phyloP scores from a whole-genome alignment of 768 basidiomycete species.

The Panaeolus papilionaceus region DNA sequence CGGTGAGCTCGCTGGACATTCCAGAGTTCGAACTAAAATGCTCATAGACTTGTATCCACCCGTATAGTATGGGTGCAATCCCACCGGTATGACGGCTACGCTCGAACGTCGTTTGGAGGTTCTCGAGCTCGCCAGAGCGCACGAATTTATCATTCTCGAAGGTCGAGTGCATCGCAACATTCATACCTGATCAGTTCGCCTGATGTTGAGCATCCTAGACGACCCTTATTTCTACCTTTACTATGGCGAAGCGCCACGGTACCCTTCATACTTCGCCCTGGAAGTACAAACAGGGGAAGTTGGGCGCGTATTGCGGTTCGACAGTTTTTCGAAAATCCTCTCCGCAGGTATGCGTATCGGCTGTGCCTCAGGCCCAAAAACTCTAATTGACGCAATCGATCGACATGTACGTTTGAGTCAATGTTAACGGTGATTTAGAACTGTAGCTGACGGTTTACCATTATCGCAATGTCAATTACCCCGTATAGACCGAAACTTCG shows the following conservation, averaged over 20 bases:
- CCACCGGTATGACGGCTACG: slow-evolving; percentile 80
- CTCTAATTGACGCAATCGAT: slow-evolving; percentile 72
- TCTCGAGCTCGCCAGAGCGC: slow-evolving; percentile 69
- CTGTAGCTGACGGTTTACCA: neutral
- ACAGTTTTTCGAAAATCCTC: slow-evolving; percentile 86
- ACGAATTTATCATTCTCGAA: slow-evolving; percentile 86
- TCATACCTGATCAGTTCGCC: slow-evolving; percentile 18
- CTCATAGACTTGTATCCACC: neutral
- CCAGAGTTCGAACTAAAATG: neutral
- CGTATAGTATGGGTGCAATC: slow-evolving; percentile 81
- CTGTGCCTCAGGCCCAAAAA: slow-evolving; percentile 76
- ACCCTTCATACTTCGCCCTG: slow-evolving; percentile 82
- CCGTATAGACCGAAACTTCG: slow-evolving; percentile 61
- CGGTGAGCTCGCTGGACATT: slow-evolving; percentile 44
- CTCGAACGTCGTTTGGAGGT: slow-evolving; percentile 73
- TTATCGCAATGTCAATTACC: neutral
- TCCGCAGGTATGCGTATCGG: slow-evolving; percentile 84
- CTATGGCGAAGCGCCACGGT: slow-evolving; percentile 66
- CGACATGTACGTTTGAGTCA: slow-evolving; percentile 54
- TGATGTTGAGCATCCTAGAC: neutral
- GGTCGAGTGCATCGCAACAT: slow-evolving; percentile 45
- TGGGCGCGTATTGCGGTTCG: slow-evolving; percentile 86
- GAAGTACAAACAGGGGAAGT: slow-evolving; percentile 69
- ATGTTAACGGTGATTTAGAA: neutral
- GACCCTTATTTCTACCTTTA: slow-evolving; percentile 76